A percentile compares a stretch with the other conserved stretches of the same genome.
Evolutionary conservation across 768 basidiomycete genomes (phyloP).

Genomic region (Gymnopilus junonius): DNA sequence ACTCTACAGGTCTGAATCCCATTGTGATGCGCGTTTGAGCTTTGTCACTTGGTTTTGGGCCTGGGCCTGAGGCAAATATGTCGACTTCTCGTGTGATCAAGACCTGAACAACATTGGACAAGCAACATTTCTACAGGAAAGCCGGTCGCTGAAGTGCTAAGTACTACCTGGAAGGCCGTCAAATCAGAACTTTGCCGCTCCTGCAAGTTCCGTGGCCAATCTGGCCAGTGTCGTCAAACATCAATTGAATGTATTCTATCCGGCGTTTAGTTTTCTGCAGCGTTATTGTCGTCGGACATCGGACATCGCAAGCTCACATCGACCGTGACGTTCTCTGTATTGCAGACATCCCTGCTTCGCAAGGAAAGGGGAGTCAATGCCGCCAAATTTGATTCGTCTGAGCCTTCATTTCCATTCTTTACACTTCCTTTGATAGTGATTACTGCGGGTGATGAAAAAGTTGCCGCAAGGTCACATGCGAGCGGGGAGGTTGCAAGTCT

Average conservation of each 20-base stretch:
- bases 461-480: neutral
- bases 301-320: neutral
- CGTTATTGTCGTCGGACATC: neutral
- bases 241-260: neutral
- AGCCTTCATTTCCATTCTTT: neutral
- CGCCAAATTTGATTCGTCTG: neutral
- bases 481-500: neutral
- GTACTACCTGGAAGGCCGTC: too few relatives aligned
- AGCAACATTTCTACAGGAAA: too few relatives aligned
- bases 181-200: too few relatives aligned
- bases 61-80: too few relatives aligned
- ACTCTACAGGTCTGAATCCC: too few relatives aligned
- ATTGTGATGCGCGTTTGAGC: too few relatives aligned
- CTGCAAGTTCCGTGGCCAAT: too few relatives aligned
- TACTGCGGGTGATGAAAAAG: neutral
- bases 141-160: too few relatives aligned
- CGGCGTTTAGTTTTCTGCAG: neutral
- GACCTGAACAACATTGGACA: too few relatives aligned
- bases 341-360: neutral
- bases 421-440: neutral
- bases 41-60: too few relatives aligned
- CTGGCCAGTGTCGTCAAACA: neutral
- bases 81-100: too few relatives aligned
- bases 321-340: neutral
- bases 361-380: neutral